A percentile compares a stretch with the other conserved stretches of the same genome.
phyloP scores from a whole-genome alignment of 257 asterid species.

The Plectranthus barbatus region DNA sequence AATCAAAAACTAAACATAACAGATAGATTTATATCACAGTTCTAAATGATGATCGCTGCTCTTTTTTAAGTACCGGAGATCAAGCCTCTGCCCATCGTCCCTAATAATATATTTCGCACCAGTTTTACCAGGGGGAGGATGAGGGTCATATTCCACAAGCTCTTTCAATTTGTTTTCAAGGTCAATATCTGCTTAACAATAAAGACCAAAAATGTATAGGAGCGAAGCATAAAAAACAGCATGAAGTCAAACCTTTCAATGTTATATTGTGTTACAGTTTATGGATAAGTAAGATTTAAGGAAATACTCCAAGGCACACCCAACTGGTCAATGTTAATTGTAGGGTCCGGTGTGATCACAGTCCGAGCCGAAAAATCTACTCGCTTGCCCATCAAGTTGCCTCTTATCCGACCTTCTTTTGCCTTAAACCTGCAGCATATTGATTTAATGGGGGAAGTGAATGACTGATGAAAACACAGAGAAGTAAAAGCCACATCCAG shows the following conservation, averaged over 20 bases:
- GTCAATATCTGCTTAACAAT: constrained; percentile 3
- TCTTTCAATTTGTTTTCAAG: constrained; percentile 73
- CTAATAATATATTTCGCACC: constrained; percentile 97
- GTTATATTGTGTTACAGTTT: constrained; percentile 97
- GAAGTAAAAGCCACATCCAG: too few relatives aligned
- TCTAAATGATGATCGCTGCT: constrained; percentile 97
- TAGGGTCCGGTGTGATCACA: constrained; percentile 98
- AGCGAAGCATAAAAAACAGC: neutral
- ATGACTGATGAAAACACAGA: too few relatives aligned
- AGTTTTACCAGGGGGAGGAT: constrained; percentile 99
- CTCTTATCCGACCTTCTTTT: constrained; percentile 97
- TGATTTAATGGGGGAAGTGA: constrained; percentile 96
- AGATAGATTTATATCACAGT: constrained; percentile 92
- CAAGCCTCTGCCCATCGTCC: constrained; percentile 99
- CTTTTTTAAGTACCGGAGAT: constrained; percentile 93
- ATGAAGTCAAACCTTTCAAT: constrained; percentile 67
- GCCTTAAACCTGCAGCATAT: constrained; percentile 97
- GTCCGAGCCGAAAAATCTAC: constrained; percentile 99
- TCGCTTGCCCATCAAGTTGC: constrained; percentile 97
- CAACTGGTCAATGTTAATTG: constrained; percentile 88
- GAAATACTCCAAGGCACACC: constrained; percentile 99
- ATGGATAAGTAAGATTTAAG: constrained; percentile 93
- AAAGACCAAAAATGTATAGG: constrained; percentile 5
- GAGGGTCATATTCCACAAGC: constrained; percentile 98
- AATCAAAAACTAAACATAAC: too few relatives aligned